Evolutionary conservation across 129 eudicot species (phyloP).

Genomic region (Escallonia rubra): DNA sequence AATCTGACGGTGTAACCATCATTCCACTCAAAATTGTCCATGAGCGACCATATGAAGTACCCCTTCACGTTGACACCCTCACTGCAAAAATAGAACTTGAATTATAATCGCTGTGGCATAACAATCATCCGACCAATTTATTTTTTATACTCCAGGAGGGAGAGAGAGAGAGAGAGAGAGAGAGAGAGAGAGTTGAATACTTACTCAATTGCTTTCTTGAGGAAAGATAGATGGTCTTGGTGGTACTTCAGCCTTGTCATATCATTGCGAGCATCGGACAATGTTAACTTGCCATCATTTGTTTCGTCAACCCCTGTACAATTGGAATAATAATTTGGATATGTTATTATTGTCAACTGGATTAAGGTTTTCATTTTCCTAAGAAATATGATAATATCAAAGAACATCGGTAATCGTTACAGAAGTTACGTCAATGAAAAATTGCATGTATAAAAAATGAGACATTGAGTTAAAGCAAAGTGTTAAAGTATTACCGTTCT

Average conservation of each 20-base stretch:
- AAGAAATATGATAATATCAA: too few species aligned
- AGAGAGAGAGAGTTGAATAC: background rate
- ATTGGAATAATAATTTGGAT: too few species aligned
- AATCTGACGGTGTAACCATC: conserved; percentile 85
- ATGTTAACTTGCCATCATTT: background rate
- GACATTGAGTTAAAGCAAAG: background rate
- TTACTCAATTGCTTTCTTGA: background rate
- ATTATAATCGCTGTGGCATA: too few species aligned
- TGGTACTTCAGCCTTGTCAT: background rate
- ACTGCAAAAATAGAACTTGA: too few species aligned
- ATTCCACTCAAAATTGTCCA: conserved; percentile 94
- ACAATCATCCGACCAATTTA: too few species aligned
- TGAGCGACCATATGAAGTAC: conserved; percentile 89
- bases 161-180: too few species aligned
- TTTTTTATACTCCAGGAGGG: too few species aligned
- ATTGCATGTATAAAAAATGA: too few species aligned
- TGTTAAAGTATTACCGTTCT: conserved; percentile 26
- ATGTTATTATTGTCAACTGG: too few species aligned
- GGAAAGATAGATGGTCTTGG: background rate
- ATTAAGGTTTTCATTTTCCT: too few species aligned
- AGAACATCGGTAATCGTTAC: too few species aligned
- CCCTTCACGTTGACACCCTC: conserved; percentile 88
- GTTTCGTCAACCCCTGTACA: background rate
- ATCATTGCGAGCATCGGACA: background rate
- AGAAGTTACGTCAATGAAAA: too few species aligned